Evolutionary conservation across 78 protist species (phyloP), one percentile per base, ranked within the genome.

Genomic region (Isochrysis galbana): DNA sequence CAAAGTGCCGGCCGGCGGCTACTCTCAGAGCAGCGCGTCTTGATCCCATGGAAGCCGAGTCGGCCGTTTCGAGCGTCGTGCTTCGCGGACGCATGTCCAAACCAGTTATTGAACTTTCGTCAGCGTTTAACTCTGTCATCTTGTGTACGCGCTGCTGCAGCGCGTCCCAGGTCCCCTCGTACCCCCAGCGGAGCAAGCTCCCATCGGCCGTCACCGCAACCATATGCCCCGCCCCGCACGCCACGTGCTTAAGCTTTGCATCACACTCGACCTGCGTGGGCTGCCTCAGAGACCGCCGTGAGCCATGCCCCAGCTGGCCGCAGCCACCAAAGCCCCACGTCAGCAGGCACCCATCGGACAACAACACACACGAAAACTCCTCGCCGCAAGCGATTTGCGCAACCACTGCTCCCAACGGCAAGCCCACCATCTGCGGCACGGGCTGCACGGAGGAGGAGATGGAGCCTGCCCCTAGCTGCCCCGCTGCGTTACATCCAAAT

Each of bases 271-370:
- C 82, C 82, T 72, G 42, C 42, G 26, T 38, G 5, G 82, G 82
- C 82, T 17, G 1, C 21, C 42, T 4, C 42, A 72, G 36, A 2
- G 82, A 72, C 0, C 44, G n/a, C 1, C n/a, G 32, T 22, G n/a
- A 3, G 39, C 92, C 92, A 29, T 90, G 92, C 34, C 92, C 92
- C n/a, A 90, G 84, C 44, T 77, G 92, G 41, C 92, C 92, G 42
- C 3, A 34, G n/a, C 69, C 90, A 42, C 92, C 92, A 80, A 78
- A 77, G 72, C 92, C 92, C 92, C 92, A 90, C 29, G 92, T 42
- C n/a, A 17, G 23, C 42, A 90, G 45, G n/a, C 51, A 4, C 19
- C 92, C 92, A 23, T 36, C 84, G 23, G 0, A 5, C 26, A 29
- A 21, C 34, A 77, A 5, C 19, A 32, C 44, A 2, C 34, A 42